Conservation (phyloP, 192 early-diverging fungal genomes). For the Gryganskiella cystojenkinii region DNA sequence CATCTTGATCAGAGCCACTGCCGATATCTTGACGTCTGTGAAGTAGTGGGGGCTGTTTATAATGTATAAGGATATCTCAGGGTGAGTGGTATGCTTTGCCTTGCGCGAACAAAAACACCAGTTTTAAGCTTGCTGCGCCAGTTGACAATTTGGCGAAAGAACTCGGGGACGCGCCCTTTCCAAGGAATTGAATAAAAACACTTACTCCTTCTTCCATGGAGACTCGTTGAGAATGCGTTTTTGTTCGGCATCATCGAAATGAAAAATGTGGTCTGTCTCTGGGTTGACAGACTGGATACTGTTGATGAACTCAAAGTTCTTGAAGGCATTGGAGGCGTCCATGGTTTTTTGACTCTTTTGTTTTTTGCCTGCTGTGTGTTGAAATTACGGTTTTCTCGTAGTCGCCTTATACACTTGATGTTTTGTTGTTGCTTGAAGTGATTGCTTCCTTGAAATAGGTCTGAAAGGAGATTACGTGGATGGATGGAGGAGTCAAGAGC, state of each 20-base stretch:
- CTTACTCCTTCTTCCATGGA: slow-evolving; percentile 89
- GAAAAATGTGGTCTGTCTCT: slow-evolving; percentile 81
- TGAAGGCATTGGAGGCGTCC: slow-evolving; percentile 62
- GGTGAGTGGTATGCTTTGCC: neutral
- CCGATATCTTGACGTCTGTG: slow-evolving; percentile 91
- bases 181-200: neutral
- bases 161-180: neutral
- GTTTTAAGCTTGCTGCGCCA: slow-evolving; percentile 17
- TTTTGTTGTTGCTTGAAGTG: too few species aligned
- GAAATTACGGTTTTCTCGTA: neutral
- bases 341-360: slow-evolving; percentile 24
- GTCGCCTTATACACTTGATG: too few species aligned
- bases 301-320: slow-evolving; percentile 78
- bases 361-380: neutral
- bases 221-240: slow-evolving; percentile 67
- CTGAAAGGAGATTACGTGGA: too few species aligned
- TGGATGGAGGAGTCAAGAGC: too few species aligned
- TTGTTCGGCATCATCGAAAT: slow-evolving; percentile 79
- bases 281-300: slow-evolving; percentile 77
- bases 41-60: slow-evolving; percentile 81
- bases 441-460: too few species aligned
- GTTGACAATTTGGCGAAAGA: neutral
- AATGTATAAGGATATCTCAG: neutral
- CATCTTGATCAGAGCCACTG: slow-evolving; percentile 98
- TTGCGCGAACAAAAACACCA: slow-evolving; percentile 15